Conservation (phyloP, 2,329 filamentous ascomycete species). For the Alternaria arborescens region DNA sequence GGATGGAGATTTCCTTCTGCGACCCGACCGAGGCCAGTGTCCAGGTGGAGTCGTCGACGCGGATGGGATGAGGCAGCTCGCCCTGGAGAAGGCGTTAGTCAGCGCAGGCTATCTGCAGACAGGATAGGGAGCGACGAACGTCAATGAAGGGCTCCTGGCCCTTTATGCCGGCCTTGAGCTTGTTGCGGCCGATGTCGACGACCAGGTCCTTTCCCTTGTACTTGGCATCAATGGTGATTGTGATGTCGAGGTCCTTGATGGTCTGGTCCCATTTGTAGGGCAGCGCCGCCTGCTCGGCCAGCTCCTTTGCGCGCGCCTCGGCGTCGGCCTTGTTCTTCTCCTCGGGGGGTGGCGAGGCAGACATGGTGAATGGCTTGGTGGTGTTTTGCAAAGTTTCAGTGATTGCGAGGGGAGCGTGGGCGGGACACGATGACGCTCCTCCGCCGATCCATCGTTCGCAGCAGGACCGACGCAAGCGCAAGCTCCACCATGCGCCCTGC, state of each 20-base stretch:
- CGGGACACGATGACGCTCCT: slow-evolving; percentile 18
- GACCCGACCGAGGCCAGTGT: slow-evolving; percentile 75
- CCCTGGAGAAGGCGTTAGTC: slow-evolving; percentile 64
- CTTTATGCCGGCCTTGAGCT: slow-evolving; percentile 82
- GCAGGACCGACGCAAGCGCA: slow-evolving; percentile 8
- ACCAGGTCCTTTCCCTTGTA: slow-evolving; percentile 85
- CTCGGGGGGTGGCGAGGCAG: slow-evolving; percentile 59
- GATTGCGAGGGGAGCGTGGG: slow-evolving; percentile 21
- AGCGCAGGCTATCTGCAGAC: background rate
- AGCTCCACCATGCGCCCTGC: slow-evolving; percentile 30
- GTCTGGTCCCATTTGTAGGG: slow-evolving; percentile 98
- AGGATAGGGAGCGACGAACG: slow-evolving; percentile 58
- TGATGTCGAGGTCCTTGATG: slow-evolving; percentile 86
- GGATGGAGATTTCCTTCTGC: slow-evolving; percentile 80
- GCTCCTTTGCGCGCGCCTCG: slow-evolving; percentile 74
- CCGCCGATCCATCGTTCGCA: slow-evolving; percentile 28
- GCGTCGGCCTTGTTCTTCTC: slow-evolving; percentile 65
- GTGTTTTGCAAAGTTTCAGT: slow-evolving; percentile 14
- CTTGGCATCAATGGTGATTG: slow-evolving; percentile 79
- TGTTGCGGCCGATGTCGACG: slow-evolving; percentile 81
- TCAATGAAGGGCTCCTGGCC: slow-evolving; percentile 85
- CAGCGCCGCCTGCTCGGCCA: slow-evolving; percentile 85
- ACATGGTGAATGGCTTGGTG: slow-evolving; percentile 34
- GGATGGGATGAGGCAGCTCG: slow-evolving; percentile 80
- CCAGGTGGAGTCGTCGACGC: slow-evolving; percentile 91